A percentile compares a stretch with the other conserved stretches of the same genome.
These are phyloP conservation scores for Ceratonia siliqua DNA, from an alignment of 306 rosid genomes.

Conservation along the genomic window DNA sequence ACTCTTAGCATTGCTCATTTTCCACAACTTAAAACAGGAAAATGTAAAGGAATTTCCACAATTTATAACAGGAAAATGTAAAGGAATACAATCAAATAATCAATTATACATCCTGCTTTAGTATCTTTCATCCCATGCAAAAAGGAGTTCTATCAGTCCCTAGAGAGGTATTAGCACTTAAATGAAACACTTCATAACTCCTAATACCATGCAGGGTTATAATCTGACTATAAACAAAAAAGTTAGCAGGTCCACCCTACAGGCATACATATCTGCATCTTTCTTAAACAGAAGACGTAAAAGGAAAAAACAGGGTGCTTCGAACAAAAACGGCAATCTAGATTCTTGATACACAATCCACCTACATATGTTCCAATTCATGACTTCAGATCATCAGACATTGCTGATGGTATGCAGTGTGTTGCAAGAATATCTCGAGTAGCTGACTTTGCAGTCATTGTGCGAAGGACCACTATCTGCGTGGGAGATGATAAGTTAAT, in stretches of 20 bases:
- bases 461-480: constrained; percentile 84
- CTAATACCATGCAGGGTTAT: neutral
- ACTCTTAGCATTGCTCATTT: constrained; percentile 23
- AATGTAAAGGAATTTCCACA: constrained; percentile 17
- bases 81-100: neutral
- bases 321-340: constrained; percentile 16
- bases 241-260: constrained; percentile 30
- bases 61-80: neutral
- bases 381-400: constrained; percentile 85
- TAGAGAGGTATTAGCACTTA: constrained; percentile 22
- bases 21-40: constrained; percentile 9
- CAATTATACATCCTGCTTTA: constrained; percentile 28
- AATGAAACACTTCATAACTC: constrained; percentile 24
- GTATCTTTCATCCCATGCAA: constrained; percentile 33
- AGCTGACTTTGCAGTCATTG: constrained; percentile 75
- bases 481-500: constrained; percentile 20
- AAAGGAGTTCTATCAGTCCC: constrained; percentile 25
- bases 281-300: constrained; percentile 16
- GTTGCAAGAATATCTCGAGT: constrained; percentile 82
- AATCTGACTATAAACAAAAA: constrained; percentile 32
- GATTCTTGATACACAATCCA: constrained; percentile 21
- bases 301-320: neutral
- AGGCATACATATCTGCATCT: constrained; percentile 34
- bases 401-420: constrained; percentile 87
- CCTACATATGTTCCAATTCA: constrained; percentile 37